phyloP scores from a whole-genome alignment of 2,329 filamentous ascomycete species.

The Pseudogymnoascus sp. region DNA sequence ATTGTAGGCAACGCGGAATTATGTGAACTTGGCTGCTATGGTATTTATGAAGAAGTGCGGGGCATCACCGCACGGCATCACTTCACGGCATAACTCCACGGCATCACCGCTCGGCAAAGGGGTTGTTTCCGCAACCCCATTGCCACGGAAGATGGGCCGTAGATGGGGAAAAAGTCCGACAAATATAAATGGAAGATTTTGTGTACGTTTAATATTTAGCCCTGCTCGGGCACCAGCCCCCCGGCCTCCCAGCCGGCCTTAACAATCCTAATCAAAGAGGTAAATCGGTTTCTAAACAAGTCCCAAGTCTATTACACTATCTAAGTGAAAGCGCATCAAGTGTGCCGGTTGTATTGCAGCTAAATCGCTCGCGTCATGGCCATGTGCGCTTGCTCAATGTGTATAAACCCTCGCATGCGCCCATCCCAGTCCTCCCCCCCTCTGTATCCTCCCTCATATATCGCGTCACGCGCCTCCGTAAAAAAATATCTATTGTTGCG shows the following conservation, averaged over 20 bases:
- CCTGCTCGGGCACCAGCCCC: not conserved
- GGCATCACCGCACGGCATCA: not conserved
- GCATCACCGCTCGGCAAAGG: not conserved
- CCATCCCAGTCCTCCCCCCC: not conserved
- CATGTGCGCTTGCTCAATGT: constrained; percentile 5
- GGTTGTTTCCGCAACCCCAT: not conserved
- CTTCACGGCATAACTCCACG: not conserved
- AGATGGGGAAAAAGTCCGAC: not conserved
- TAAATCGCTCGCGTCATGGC: constrained; percentile 1
- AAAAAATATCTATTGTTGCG: not conserved
- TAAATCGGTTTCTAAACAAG: not conserved
- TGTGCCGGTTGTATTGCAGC: not conserved
- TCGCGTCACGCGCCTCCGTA: not conserved
- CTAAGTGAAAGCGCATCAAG: constrained; percentile 6
- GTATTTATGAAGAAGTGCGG: not conserved
- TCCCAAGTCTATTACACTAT: constrained; percentile 7
- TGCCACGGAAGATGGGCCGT: not conserved
- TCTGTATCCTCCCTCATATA: not conserved
- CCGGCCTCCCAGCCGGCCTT: not conserved
- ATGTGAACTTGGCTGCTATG: not conserved
- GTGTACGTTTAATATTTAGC: not conserved
- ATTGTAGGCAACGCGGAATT: not conserved
- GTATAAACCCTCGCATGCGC: constrained; percentile 3
- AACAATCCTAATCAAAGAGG: not conserved
- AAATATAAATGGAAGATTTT: not conserved